These are phyloP conservation scores for Fusarium papillatum DNA, from an alignment of 2,329 filamentous ascomycete species.

Conservation along the genomic window DNA sequence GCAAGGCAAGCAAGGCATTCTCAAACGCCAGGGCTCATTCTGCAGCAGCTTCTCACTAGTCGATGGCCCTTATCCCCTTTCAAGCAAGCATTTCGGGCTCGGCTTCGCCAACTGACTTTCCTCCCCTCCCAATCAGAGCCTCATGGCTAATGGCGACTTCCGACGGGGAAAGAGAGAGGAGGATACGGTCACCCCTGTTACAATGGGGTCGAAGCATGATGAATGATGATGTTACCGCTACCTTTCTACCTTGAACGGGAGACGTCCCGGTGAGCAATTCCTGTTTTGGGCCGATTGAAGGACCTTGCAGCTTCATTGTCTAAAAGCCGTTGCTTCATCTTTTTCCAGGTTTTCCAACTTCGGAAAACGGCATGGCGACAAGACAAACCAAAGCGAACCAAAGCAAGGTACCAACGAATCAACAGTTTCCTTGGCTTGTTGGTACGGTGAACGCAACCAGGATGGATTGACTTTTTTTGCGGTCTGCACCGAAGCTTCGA, in stretches of 20 bases:
- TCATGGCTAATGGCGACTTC: neutral
- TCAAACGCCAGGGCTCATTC: conserved; percentile 1
- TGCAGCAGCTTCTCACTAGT: neutral
- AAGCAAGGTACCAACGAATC: neutral
- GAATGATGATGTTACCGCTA: conserved; percentile 28
- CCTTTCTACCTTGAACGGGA: conserved; percentile 4
- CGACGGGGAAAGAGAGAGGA: conserved; percentile 5
- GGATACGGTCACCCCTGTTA: conserved; percentile 19
- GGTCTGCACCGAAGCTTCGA: neutral
- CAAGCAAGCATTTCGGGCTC: neutral
- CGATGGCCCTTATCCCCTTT: neutral
- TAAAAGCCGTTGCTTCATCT: neutral
- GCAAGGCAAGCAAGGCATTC: neutral
- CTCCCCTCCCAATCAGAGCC: neutral
- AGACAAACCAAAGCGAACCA: neutral
- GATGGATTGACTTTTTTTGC: neutral
- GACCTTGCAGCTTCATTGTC: conserved; percentile 3
- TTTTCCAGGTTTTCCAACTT: conserved; percentile 2
- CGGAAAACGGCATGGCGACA: neutral
- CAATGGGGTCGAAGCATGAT: conserved; percentile 30
- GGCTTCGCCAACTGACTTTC: neutral
- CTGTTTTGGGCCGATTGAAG: conserved; percentile 5
- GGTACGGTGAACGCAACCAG: neutral
- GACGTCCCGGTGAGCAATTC: conserved; percentile 2
- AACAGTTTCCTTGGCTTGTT: neutral